Base-by-base conservation (phyloP, 2,329 filamentous ascomycete genomes). In the Hypoxylon rubiginosum region DNA sequence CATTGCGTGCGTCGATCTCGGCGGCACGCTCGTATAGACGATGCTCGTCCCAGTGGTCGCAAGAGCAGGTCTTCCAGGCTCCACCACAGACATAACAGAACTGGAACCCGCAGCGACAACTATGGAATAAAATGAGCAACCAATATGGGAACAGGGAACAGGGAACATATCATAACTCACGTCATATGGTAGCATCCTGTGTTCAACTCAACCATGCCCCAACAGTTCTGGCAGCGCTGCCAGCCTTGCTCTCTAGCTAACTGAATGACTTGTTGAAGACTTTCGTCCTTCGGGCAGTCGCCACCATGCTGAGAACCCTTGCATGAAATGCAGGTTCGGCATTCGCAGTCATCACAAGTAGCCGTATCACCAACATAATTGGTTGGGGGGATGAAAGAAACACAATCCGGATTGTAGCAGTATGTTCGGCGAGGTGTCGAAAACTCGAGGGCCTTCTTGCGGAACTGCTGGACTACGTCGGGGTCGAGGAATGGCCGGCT, bases 151-250 rank as follows among this genome's bases (percentile, higher is more conserved):
- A 4, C 2, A 46, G 41, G 26, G 24, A n/a, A 26, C 28, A 13
- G n/a, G n/a, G n/a, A n/a, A n/a, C n/a, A 10, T 34, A 4, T 34
- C 13, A 13, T 2, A 8, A 82, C 83, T 71, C 70, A 89, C 86
- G 66, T 85, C 4, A 89, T 89, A 58, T 89, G 87, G 57, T 86
- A 79, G 62, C 87, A 89, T 0, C 87, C 87, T 1, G 41, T 13
- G 0, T 72, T 36, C 0, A 86, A 73, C 73, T 88, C 85, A 0
- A 90, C 80, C 4, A 89, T 26, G 0, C 76, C 62, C 3, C 67
- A 70, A 65, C 87, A 89, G 0, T 66, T 64, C 8, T 72, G 74
- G 64, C 86, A 90, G 0, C 81, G 77, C 72, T 86, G 82, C 87
- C 86, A 89, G 0, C 80, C 79, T 3, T 84, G 74, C 4, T 77